phyloP scores from a whole-genome alignment of 495 filamentous ascomycete genomes.

The Chaetomidium leptoderma region DNA sequence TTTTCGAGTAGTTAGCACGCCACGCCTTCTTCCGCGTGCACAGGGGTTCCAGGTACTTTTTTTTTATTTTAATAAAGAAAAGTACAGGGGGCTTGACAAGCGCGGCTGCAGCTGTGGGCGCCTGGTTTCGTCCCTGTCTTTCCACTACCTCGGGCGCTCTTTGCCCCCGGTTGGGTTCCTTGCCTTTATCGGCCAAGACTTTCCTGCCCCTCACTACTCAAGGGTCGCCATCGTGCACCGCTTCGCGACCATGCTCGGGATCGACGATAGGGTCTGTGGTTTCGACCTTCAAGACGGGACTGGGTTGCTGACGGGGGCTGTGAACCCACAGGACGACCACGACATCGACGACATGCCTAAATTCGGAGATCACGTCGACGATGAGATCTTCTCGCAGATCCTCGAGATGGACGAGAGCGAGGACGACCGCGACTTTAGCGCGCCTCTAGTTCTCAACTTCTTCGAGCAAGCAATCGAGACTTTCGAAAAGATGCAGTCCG shows the following conservation, averaged over 20 bases:
- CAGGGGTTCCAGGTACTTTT: constrained; percentile 18
- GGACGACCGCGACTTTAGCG: constrained; percentile 69
- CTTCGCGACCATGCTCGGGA: constrained; percentile 14
- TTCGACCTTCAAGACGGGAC: neutral
- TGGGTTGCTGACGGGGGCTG: constrained; percentile 14
- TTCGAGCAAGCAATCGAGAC: constrained; percentile 87
- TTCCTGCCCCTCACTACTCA: neutral
- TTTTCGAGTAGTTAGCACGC: neutral
- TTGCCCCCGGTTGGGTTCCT: constrained; percentile 2
- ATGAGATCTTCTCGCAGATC: constrained; percentile 82
- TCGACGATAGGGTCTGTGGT: constrained; percentile 27
- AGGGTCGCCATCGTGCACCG: neutral
- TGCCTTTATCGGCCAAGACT: neutral
- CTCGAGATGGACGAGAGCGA: constrained; percentile 93
- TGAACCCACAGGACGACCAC: constrained; percentile 24
- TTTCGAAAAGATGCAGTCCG: constrained; percentile 77
- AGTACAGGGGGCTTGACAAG: constrained; percentile 5
- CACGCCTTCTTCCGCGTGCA: neutral
- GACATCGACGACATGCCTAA: constrained; percentile 33
- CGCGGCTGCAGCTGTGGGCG: constrained; percentile 13
- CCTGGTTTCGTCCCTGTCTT: neutral
- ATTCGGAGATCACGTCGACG: constrained; percentile 69
- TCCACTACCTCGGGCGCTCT: neutral
- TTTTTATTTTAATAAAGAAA: no score
- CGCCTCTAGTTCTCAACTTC: constrained; percentile 84